Evolutionary conservation across 75 land plant genomes (phyloP), one percentile per base, ranked within the genome.

Genomic region (Cunninghamia lanceolata): DNA sequence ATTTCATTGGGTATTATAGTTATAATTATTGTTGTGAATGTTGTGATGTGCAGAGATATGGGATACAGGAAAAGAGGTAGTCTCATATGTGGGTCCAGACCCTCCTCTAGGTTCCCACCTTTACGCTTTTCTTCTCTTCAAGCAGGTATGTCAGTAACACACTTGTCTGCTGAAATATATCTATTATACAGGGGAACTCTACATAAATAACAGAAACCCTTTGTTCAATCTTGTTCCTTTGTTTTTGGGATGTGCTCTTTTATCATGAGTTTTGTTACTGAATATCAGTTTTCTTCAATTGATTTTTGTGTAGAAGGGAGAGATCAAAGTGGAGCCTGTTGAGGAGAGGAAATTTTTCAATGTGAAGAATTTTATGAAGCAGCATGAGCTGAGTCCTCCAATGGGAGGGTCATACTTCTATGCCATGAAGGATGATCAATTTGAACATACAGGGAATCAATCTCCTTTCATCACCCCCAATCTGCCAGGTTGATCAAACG

Each of bases 61-160:
- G 88, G 39, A 71, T n/a, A 42, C 82, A 13, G 91, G 91, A 34
- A 85, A 78, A 39, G 91, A 90, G 88, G 87, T 86, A 16, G 90
- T 90, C 76, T 54, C 85, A 15, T 90, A 88, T 34, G 43, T 86
- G 74, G 91, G 91, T 36, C 91, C 91, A 47, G 84, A 84, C 54
- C 91, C 91, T 40, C 90, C 90, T 43, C 75, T 82, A 68, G 91
- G 91, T 38, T 53, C 52, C 34, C 91, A 90, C 77, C 87, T 90
- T 10, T 90, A 90, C 82, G 87, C 86, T 17, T 88, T 90, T 71
- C 85, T 90, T 80, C 87, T 90, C 45, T 90, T 90, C 88, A 86
- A 86, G 87, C 91, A 90, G 86, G 88, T 88, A 71, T 25, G 68
- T 54, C 4, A 1, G 10, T 36, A 35, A 74, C 66, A 28, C 4